Evolutionary conservation across 2,329 filamentous ascomycete genomes (phyloP), one percentile per base, ranked within the genome.

Genomic region (Fusarium irregulare): DNA sequence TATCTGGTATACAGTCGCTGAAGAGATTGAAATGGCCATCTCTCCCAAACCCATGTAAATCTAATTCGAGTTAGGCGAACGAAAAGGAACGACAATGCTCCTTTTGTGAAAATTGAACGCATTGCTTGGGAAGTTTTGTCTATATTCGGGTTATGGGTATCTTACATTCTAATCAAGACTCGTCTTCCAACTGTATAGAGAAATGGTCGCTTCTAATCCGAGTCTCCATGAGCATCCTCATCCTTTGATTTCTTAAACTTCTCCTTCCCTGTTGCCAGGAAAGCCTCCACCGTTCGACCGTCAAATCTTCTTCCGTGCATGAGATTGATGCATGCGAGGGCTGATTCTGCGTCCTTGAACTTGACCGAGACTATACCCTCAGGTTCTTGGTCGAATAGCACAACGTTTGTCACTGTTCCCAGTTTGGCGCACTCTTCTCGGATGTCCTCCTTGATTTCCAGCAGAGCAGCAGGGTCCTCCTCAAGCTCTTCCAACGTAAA

Each of bases 371-470:
- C 92, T 40, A 98, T 87, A 20, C 96, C 96, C 1, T 93, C 92
- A 6, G 88, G 82, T 80, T 99, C 97, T 69, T 91, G 85, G 78
- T 99, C 96, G 78, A 92, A 99, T 18, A 99, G 83, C 5, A 96
- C 90, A 42, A 98, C 93, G 76, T 97, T 98, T 32, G 94, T 97
- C 37, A 98, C 93, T 25, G 91, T 86, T 5, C 96, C 96, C 16
- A 96, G 84, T 81, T 97, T 97, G 61, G 88, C 86, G 78, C 93
- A 97, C 80, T 97, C 94, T 53, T 97, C 93, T 47, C 93, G 88
- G 59, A 98, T 93, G 77, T 99, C 96, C 78, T 97, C 92, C 78
- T 97, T 97, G 82, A 98, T 97, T 68, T 98, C 95, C 40, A 97
- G 84, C 64, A 97, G 87, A 2, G 92, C 92, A 1, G 90, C 89